These are phyloP conservation scores for Rhinocladiella similis DNA, from an alignment of 2,329 filamentous ascomycete species.

Conservation along the genomic window DNA sequence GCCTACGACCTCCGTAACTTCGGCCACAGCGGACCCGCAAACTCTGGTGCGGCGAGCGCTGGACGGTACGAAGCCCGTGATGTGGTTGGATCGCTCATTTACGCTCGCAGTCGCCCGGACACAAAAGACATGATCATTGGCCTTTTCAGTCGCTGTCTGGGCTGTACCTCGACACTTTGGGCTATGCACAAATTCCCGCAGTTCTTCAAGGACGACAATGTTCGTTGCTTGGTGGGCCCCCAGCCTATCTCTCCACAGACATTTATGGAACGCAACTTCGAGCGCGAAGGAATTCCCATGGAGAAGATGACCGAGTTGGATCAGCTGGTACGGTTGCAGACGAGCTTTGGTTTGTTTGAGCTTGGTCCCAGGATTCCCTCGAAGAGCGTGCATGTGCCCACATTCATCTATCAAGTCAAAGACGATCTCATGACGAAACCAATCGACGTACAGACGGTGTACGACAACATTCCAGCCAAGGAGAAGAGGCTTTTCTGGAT, in stretches of 20 bases:
- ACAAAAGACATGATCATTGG: slow-evolving; percentile 1
- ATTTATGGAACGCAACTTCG: neutral
- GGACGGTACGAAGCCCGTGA: neutral
- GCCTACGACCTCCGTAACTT: neutral
- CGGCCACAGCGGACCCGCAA: slow-evolving; percentile 1
- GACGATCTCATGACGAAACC: neutral
- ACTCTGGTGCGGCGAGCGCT: neutral
- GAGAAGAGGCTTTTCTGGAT: slow-evolving; percentile 3
- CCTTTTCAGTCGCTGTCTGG: slow-evolving; percentile 1
- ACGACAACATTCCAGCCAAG: neutral
- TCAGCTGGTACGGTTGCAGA: neutral
- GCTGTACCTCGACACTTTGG: neutral
- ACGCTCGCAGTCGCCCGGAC: neutral
- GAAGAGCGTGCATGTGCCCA: neutral
- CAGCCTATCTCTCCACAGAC: neutral
- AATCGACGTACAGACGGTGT: neutral
- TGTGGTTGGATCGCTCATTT: neutral
- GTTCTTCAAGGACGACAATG: neutral
- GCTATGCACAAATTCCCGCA: neutral
- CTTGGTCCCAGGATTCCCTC: neutral
- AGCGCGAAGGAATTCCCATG: neutral
- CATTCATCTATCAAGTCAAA: neutral
- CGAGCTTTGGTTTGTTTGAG: neutral
- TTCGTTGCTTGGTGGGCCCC: neutral
- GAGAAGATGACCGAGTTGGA: neutral